A percentile compares a stretch with the other conserved stretches of the same genome.
Evolutionary conservation across 2,329 filamentous ascomycete species (phyloP).

Genomic region (Venturiaceae sp.): DNA sequence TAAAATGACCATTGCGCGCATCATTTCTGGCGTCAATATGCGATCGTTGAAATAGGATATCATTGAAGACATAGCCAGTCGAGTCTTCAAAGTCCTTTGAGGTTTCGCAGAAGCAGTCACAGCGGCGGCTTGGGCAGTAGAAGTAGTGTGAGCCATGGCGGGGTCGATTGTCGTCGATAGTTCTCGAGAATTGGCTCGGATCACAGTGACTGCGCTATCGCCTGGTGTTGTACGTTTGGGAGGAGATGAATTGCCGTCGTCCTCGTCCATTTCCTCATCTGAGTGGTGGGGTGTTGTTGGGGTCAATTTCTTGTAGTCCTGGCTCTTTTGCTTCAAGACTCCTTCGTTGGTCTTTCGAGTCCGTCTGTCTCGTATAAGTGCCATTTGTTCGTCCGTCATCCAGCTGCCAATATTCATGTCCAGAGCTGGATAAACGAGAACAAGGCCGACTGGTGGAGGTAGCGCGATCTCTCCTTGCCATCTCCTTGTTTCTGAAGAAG

Average conservation of each 20-base stretch:
- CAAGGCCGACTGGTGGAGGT: slow-evolving; percentile 70
- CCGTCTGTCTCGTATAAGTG: slow-evolving; percentile 75
- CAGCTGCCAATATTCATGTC: slow-evolving; percentile 98
- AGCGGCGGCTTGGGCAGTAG: slow-evolving; percentile 13
- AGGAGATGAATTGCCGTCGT: slow-evolving; percentile 1
- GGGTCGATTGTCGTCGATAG: slow-evolving; percentile 21
- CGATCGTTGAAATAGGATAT: slow-evolving; percentile 97
- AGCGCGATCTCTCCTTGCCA: slow-evolving; percentile 46
- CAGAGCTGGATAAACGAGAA: slow-evolving; percentile 80
- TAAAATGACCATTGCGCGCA: slow-evolving; percentile 97
- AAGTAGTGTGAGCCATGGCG: background rate
- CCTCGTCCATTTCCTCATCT: slow-evolving; percentile 49
- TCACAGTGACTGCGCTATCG: slow-evolving; percentile 19
- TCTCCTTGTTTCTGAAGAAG: slow-evolving; percentile 44
- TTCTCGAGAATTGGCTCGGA: slow-evolving; percentile 24
- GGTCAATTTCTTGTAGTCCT: slow-evolving; percentile 77
- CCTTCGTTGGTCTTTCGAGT: slow-evolving; percentile 68
- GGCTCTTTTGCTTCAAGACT: slow-evolving; percentile 74
- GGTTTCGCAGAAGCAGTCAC: slow-evolving; percentile 33
- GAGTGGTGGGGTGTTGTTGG: slow-evolving; percentile 72
- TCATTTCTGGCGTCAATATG: slow-evolving; percentile 93
- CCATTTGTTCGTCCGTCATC: slow-evolving; percentile 99
- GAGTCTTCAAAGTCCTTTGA: slow-evolving; percentile 53
- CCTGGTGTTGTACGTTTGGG: background rate
- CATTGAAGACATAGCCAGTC: slow-evolving; percentile 92